Evolutionary conservation across 2,329 filamentous ascomycete genomes (phyloP), one percentile per base, ranked within the genome.

Genomic region (Stagonosporopsis rhizophila): DNA sequence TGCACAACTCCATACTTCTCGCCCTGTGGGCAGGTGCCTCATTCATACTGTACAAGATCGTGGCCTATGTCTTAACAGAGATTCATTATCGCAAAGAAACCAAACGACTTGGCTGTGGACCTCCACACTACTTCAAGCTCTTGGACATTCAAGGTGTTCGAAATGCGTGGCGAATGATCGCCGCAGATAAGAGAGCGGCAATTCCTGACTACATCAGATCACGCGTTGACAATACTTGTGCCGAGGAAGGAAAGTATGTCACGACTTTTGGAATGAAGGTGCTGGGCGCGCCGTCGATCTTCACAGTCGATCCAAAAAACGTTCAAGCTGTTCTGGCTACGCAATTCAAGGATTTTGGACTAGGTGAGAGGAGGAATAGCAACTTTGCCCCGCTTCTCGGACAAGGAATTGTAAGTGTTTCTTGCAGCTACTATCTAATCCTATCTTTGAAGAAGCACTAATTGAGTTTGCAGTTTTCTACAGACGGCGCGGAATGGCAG

Each of bases 71-170:
- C 51, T 58, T 60, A 44, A 57, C 50, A 20, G 64, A 66, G 6
- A 73, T 76, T 17, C 69, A 75, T 30, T 69, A 73, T 32, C 59
- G 73, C 25, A 69, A 66, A 32, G 67, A 65, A 27, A 73, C 72
- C 12, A 74, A 80, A 59, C 52, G 56, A 35, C 58, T 71, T 8
- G 80, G 81, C 17, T 84, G 83, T 63, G 70, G 80, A 37, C 75
- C 75, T 2, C 71, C 77, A 2, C 62, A 74, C 15, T 59, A 67
- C 7, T 49, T 58, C 20, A 81, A 78, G 58, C 78, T 79, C 0
- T 77, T 82, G 61, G 77, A 77, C 2, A 63, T 85, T 42, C 69
- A 86, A 1, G 85, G 85, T 4, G 62, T 82, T n/a, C 79, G 82
- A 60, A 68, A 79, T 44, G 75, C 84, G 55, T 47, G 66, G 28